Evolutionary conservation across 148 eudicot genomes (phyloP), one percentile per base, ranked within the genome.

Genomic region (Nepenthes gracilis): DNA sequence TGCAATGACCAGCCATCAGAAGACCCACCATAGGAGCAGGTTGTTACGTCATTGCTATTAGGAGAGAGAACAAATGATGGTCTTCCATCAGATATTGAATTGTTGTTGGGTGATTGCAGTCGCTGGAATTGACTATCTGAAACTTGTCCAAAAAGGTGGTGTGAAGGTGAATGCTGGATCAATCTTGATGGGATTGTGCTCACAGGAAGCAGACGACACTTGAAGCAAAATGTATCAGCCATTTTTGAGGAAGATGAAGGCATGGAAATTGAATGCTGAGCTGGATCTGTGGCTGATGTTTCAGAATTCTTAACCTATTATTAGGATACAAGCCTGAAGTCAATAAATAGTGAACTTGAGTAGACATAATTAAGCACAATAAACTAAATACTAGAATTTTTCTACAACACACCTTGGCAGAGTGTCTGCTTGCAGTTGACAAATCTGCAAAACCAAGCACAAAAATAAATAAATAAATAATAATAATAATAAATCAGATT

Each of bases 1-100:
- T 74, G 81, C 15, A 73, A 54, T 36, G 81, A 77, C 81, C 81
- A 77, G 58, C 81, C 81, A 73, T 77, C 81, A 51, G 74, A 77
- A 56, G 81, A 70, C 49, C 81, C 74, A 47, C 77, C 81, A 15
- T 64, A 49, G 35, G 67, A 53, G 15, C 59, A 58, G 15, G 37
- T 33, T 36, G 72, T 51, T 15, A 73, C 66, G 53, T 77, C 77
- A 47, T 77, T 73, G 61, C 77, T 73, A 59, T 54, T 49, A 63
- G 77, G 66, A 7, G 77, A 70, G 35, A 77, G 75, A 66, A 73
- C 77, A 63, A 73, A 73, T 9, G 81, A 73, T 48, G 77, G 68
- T 47, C 77, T 77, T 59, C 74, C 77, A 48, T 77, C 81, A 8
- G 81, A 77, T 3, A 77, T 35, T 12, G 81, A 73, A 63, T 70